A percentile compares a stretch with the other conserved stretches of the same genome.
Conservation (phyloP, 2,329 filamentous ascomycete genomes). For the Harringtonia lauricola region DNA sequence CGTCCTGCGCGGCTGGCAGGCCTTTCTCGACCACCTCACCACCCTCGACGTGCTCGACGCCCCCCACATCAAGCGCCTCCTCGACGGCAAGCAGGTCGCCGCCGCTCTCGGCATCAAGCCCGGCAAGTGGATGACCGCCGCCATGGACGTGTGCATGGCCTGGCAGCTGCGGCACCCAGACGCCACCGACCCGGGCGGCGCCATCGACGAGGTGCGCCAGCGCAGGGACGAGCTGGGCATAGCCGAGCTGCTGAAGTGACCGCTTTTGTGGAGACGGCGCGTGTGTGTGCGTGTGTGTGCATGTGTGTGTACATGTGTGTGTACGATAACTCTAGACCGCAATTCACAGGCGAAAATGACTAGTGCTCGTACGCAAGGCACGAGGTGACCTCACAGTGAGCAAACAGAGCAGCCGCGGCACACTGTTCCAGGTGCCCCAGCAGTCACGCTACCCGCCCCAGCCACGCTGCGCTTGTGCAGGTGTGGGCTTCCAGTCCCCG, state of each 20-base stretch:
- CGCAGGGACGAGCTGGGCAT: conserved; percentile 42
- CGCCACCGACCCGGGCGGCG: conserved; percentile 44
- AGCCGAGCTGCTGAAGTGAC: conserved; percentile 1
- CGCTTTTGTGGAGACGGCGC: no score
- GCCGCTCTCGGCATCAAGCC: conserved; percentile 58
- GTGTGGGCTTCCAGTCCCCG: no score
- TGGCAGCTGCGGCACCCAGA: conserved; percentile 82
- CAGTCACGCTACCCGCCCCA: no score
- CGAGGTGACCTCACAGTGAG: no score
- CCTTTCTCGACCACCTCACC: conserved; percentile 42
- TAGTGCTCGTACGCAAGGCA: no score
- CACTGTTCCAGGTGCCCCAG: no score
- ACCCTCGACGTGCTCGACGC: conserved; percentile 46
- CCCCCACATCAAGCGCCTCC: conserved; percentile 46
- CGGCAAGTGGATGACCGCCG: conserved; percentile 74
- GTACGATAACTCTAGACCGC: no score
- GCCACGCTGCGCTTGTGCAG: no score
- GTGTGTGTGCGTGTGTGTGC: no score
- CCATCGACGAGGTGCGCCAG: conserved; percentile 46
- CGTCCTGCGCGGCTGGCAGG: conserved; percentile 39
- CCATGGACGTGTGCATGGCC: conserved; percentile 67
- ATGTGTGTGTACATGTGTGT: no score
- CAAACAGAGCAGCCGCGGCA: no score
- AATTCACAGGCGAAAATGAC: no score
- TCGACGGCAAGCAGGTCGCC: conserved; percentile 67